Percentiles rank a stretch among this genome's conserved stretches.
These are phyloP conservation scores for Saccharomyces pastorianus DNA, from an alignment of 1,139 yeast species.

Conservation along the genomic window DNA sequence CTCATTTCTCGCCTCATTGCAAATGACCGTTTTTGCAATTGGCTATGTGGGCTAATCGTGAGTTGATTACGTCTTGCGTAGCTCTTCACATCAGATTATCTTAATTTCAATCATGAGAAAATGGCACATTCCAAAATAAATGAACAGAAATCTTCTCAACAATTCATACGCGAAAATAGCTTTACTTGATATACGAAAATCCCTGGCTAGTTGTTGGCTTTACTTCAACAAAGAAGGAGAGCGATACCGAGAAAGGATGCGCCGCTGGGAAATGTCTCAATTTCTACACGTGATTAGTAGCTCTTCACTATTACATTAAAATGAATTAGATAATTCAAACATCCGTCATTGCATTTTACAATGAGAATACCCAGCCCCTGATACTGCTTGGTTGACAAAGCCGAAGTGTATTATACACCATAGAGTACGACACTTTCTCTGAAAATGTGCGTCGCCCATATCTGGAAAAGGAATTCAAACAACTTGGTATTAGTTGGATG, in stretches of 20 bases:
- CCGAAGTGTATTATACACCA: neutral
- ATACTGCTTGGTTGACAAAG: neutral
- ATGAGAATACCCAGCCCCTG: neutral
- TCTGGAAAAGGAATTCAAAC: neutral
- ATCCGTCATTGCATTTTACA: neutral
- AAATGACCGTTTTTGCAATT: neutral
- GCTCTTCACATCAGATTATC: neutral
- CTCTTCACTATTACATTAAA: neutral
- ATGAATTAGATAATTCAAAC: neutral
- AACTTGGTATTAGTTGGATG: neutral
- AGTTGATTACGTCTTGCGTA: neutral
- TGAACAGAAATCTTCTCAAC: neutral
- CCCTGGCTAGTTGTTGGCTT: neutral
- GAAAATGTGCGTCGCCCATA: neutral
- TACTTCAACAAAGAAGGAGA: neutral
- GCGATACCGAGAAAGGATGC: neutral
- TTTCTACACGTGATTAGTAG: neutral
- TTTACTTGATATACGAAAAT: neutral
- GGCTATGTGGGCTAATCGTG: neutral
- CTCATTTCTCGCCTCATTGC: neutral
- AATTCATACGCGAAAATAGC: neutral
- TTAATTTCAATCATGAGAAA: neutral
- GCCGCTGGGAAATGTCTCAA: neutral
- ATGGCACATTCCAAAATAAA: neutral
- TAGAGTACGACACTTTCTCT: neutral